These are phyloP conservation scores for Pichia paraexigua DNA, from an alignment of 805 yeast species.

Conservation along the genomic window DNA sequence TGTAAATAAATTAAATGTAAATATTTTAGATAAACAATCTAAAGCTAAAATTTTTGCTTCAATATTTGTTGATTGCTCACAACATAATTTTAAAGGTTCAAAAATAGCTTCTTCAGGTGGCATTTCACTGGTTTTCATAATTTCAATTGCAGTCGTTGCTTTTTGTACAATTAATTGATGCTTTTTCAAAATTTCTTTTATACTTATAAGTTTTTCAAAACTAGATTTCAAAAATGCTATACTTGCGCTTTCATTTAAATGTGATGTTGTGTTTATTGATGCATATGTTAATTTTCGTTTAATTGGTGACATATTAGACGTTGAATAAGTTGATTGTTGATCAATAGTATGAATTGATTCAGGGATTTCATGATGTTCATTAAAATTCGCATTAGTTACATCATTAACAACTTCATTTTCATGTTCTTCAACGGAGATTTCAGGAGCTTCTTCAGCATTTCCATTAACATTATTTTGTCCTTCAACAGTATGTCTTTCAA, in stretches of 20 bases:
- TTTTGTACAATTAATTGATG: constrained; percentile 33
- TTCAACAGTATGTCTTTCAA: not conserved
- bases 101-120: constrained; percentile 51
- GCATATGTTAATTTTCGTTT: not conserved
- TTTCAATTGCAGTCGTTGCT: constrained; percentile 35
- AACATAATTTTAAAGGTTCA: constrained; percentile 68
- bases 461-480: not conserved
- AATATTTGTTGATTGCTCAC: constrained; percentile 55
- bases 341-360: constrained; percentile 3
- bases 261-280: constrained; percentile 2
- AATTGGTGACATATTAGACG: constrained; percentile 3
- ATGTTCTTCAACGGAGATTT: not conserved
- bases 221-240: constrained; percentile 28
- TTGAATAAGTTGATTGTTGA: constrained; percentile 5
- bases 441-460: not conserved
- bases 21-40: constrained; percentile 80
- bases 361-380: not conserved
- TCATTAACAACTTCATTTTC: not conserved
- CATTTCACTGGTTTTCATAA: constrained; percentile 32
- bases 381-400: not conserved
- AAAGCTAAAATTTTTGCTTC: constrained; percentile 67
- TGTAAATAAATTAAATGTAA: constrained; percentile 76
- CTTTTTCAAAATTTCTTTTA: constrained; percentile 33
- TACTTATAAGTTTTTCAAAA: constrained; percentile 24
- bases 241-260: constrained; percentile 12